Base-by-base conservation (phyloP, 352 stramenopile genomes). In the Globisporangium viniferum region DNA sequence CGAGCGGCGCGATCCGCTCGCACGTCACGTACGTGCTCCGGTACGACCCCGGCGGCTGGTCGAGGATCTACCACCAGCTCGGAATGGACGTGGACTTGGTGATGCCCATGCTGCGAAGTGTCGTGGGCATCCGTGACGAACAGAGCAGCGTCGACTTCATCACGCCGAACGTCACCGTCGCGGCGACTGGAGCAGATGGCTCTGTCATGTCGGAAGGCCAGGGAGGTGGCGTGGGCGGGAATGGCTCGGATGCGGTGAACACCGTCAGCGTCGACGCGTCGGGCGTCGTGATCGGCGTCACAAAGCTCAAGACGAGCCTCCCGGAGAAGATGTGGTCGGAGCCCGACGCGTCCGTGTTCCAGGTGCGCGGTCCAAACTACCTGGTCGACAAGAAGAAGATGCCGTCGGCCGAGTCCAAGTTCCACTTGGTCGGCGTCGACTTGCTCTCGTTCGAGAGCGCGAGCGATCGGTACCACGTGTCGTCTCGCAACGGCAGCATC, bases 381-480 rank as follows among this genome's bases (percentile, higher is more conserved):
- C 68, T 97, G 27, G 75, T 76, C 7, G 90, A 96, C 73, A 93
- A 92, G 79, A 95, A 97, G 63, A 98, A 98, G 70, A 74, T 89
- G 15, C 60, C 89, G 20, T 95, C 90, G 14, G 74, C 69, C 7
- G 74, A 74, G 10, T 75, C 87, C 24, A 91, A 88, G 67, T 95
- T 95, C 67, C 87, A 91, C 65, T 79, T 91, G 14, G 83, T 94
- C 7, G 87, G 86, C 9, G 87, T 96, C 59, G 89, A 96, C 65
- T 72, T 93, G 31, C 75, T 95, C 31, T 89, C 86, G 51, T 95
- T 95, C 58, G 86, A 95, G 61, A 82, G 71, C 44, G 57, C 84
- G 35, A 73, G 59, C 15, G 87, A 95, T 56, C 78, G 89, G 24
- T 96, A 95, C 72, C 78, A 97, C 65, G 69, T 97, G 31, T 92